A percentile compares a stretch with the other conserved stretches of the same genome.
These are phyloP conservation scores for Diplocarpon rosae DNA, from an alignment of 2,329 filamentous ascomycete species.

Conservation along the genomic window DNA sequence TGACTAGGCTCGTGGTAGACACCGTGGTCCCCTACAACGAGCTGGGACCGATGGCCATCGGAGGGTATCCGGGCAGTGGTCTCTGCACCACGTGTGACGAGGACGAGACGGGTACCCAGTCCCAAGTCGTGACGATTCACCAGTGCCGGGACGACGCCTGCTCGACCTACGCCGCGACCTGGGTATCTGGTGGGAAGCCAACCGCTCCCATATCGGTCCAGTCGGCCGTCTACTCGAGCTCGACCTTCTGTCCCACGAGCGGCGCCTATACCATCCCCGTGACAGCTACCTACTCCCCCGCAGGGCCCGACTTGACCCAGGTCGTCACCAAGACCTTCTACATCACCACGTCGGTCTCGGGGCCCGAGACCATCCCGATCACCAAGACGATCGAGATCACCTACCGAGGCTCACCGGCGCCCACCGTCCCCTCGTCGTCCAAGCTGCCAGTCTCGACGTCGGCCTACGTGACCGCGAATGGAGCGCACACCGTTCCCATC, in stretches of 20 bases:
- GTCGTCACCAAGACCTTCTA: slow-evolving; percentile 5
- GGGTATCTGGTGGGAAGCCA: slow-evolving; percentile 4
- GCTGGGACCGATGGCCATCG: neutral
- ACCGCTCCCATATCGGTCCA: slow-evolving; percentile 1
- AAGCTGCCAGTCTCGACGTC: slow-evolving; percentile 1
- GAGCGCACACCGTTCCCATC: slow-evolving; percentile 4
- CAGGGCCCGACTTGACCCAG: slow-evolving; percentile 1
- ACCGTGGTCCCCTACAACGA: slow-evolving; percentile 1
- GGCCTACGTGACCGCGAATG: slow-evolving; percentile 4
- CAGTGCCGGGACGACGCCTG: slow-evolving; percentile 7
- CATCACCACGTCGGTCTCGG: slow-evolving; percentile 2
- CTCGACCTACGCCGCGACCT: slow-evolving; percentile 7
- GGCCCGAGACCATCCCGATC: slow-evolving; percentile 3
- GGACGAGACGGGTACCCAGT: neutral
- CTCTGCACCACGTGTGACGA: slow-evolving; percentile 7
- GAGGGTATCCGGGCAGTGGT: slow-evolving; percentile 6
- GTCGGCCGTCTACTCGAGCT: neutral
- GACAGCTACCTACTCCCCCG: slow-evolving; percentile 1
- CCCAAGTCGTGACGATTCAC: slow-evolving; percentile 4
- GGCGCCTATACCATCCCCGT: slow-evolving; percentile 8
- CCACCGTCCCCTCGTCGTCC: neutral
- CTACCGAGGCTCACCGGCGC: neutral
- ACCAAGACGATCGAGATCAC: slow-evolving; percentile 2
- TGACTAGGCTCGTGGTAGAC: slow-evolving; percentile 1
- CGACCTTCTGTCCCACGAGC: neutral